phyloP scores from a whole-genome alignment of 139 green algal genomes.

The Zygnema circumcarinatum region DNA sequence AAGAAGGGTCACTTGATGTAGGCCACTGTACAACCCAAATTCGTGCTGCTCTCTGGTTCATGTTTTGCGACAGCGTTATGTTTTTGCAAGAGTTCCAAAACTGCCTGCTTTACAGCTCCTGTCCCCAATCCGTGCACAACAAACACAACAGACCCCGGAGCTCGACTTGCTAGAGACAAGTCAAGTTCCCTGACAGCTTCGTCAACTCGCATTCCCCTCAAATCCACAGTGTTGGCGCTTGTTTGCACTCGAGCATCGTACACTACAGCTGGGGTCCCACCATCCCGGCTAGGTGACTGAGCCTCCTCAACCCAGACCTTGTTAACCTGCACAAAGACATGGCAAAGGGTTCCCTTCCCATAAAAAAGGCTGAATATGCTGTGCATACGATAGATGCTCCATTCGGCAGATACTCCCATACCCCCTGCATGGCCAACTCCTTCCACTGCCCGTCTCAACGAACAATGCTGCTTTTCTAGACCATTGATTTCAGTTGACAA shows the following conservation, averaged over 20 bases:
- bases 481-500: too few relatives aligned
- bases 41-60: conserved; percentile 11
- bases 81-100: conserved; percentile 29
- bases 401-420: too few relatives aligned
- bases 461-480: too few relatives aligned
- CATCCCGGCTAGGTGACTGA: background rate
- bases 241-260: conserved; percentile 46
- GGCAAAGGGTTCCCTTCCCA: background rate
- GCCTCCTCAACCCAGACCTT: background rate
- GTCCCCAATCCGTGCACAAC: conserved; percentile 51
- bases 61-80: conserved; percentile 34
- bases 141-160: conserved; percentile 40
- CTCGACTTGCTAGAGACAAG: conserved; percentile 15
- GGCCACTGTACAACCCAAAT: conserved; percentile 42
- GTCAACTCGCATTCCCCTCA: conserved; percentile 50
- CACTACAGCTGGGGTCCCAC: background rate
- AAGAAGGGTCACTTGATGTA: conserved; percentile 37
- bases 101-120: conserved; percentile 40
- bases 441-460: background rate
- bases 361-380: background rate
- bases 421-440: too few relatives aligned
- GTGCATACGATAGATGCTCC: too few relatives aligned
- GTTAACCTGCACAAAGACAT: background rate
- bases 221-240: conserved; percentile 37
- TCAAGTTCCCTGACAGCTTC: conserved; percentile 46